Base-by-base conservation (phyloP, 2,329 filamentous ascomycete species). In the Clarireedia sp. region DNA sequence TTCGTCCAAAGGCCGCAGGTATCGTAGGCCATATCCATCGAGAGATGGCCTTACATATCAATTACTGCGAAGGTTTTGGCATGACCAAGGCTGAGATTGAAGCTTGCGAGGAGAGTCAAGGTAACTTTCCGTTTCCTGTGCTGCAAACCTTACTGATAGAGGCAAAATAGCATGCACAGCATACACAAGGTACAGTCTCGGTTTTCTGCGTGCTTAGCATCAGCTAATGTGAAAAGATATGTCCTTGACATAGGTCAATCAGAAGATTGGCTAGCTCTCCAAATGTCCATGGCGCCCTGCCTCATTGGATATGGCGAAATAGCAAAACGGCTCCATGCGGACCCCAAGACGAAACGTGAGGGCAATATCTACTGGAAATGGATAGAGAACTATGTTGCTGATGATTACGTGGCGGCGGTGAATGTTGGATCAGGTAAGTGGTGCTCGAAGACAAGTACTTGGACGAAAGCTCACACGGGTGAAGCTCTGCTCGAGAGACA, bases 161-260 rank as follows among this genome's bases (percentile, higher is more conserved):
- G 8, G 29, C 29, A 33, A 10, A 33, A 40, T 41, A 68, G 86
- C 87, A n/a, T 90, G 86, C 66, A 89, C 85, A 8, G 88, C 89
- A 44, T 94, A 95, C 69, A 90, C 86, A 23, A 74, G 72, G 67
- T 69, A 66, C 6, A 26, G 23, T 1, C 37, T 37, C 4, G 16
- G 38, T 14, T 10, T 46, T n/a, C 5, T 23, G 46, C 14, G 36
- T 23, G n/a, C 37, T 38, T 12, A 29, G 23, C 17, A 16, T 7
- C 9, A 14, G 41, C 54, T 58, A 40, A 59, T 21, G 17, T n/a
- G 16, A 17, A 38, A 36, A 77, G 87, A 68, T 96, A 92, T 69
- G 86, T 96, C 24, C 82, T 96, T 54, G 92, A 97, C 65, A 78
- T 96, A 19, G 92, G 92, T 6, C 83, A 90, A 63, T 90, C 87